Base-by-base conservation (phyloP, 139 green algal genomes). In the Chlamydomonas incerta region DNA sequence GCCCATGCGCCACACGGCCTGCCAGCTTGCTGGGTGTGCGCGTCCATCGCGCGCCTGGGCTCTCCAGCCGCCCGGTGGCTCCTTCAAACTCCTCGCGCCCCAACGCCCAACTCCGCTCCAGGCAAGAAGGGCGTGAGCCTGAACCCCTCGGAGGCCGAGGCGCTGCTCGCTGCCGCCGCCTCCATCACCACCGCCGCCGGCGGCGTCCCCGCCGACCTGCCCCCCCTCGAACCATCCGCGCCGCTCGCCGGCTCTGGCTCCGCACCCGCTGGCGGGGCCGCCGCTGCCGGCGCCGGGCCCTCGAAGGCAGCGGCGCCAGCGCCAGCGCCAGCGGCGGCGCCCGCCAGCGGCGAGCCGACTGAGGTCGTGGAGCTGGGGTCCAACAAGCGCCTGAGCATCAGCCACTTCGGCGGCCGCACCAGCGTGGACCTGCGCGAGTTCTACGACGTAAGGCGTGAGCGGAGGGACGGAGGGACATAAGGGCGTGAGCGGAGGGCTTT, bases 391-490 rank as follows among this genome's bases (percentile, higher is more conserved):
- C 18, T 62, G 34, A 50, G 62, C 20, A 69, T 93, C 20, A 85
- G 35, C 60, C 55, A 26, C 0, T 93, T 87, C 86, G 88, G 87
- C 15, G 89, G 88, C 9, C 68, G 83, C 20, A n/a, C 65, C 47
- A 81, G 34, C 3, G 83, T 95, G 26, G 87, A 95, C 75, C 63
- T 95, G 47, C 74, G 92, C 11, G 85, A 93, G 67, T 94, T 71
- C 28, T 95, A 94, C 50, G n/a, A 82, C 68, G 87, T 88, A 60
- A 29, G 80, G n/a, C n/a, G n/a, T 13, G 24, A 26, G 50, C 11
- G 50, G 83, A 11, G 31, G n/a, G 4, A 47, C 31, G 31, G 31
- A 41, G 33, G 67, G 11, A 62, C 17, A 10, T 5, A 62, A 62
- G 52, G 52, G 11, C 15, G 52, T 58, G 52, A 15, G 52, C 13